Base-by-base conservation (phyloP, 163 green algal genomes). In the Scenedesmus sp. region DNA sequence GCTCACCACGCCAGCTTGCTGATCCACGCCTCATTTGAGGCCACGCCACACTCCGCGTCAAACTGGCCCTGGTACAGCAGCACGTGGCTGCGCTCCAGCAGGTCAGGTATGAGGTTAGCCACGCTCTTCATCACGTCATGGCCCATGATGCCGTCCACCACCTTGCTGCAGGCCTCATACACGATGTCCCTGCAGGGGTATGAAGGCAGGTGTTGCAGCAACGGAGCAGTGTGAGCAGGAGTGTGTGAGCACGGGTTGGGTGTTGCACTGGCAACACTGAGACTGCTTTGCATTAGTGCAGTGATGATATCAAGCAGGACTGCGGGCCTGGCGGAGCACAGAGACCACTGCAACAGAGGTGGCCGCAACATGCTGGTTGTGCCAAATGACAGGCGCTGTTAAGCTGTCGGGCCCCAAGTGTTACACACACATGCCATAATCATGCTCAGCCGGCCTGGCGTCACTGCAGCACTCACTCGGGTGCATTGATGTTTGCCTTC, bases 11-110 rank as follows among this genome's bases (percentile, higher is more conserved):
- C 26, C 90, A 96, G 91, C 26, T 88, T 92, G 26, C 70, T 73
- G 46, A 96, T 94, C 95, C 95, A 96, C 0, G 94, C 94, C 46
- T 96, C 93, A 85, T 96, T 96, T 59, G 89, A 94, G n/a, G 89
- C 94, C 52, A 94, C 94, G 1, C 95, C 95, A 87, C 95, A 96
- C 91, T 96, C 95, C 0, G 95, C 95, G 64, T 96, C 95, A 90
- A 93, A 96, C 87, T 96, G 94, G 10, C 84, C 86, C 12, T 95
- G 92, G 86, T 95, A 96, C 86, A 96, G 91, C 91, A 96, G 88
- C 34, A 94, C 89, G 8, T 94, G 94, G 70, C 84, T 92, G 91
- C 64, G 91, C 1, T 54, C 70, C 66, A 96, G 92, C 59, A 96
- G 62, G 91, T 96, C 94, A 4, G 76, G 74, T 23, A 96, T 93